These are phyloP conservation scores for Cicer arietinum DNA, from an alignment of 306 rosid genomes.

Conservation along the genomic window DNA sequence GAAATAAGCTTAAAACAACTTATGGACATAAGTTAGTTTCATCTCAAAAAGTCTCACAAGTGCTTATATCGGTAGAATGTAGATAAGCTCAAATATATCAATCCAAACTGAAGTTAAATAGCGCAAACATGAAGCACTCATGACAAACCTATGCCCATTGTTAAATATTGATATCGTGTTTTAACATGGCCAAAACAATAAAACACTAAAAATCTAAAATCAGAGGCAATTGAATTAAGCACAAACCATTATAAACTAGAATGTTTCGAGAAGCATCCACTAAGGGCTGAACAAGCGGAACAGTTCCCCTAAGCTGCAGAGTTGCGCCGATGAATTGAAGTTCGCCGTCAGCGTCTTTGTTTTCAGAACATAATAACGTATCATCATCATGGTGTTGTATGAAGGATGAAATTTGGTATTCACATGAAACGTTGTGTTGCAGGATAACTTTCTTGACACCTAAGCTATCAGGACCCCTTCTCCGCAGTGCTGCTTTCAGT, in stretches of 20 bases:
- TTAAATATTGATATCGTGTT: constrained; percentile 7
- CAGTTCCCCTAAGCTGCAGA: constrained; percentile 80
- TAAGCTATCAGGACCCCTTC: constrained; percentile 92
- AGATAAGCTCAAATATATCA: too few relatives aligned
- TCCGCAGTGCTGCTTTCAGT: constrained; percentile 64
- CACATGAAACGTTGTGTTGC: constrained; percentile 37
- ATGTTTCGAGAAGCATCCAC: constrained; percentile 64
- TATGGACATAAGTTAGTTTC: too few relatives aligned
- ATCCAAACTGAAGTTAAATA: neutral
- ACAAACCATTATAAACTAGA: constrained; percentile 90
- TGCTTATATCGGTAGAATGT: too few relatives aligned
- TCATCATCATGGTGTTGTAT: constrained; percentile 40
- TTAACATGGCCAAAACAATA: neutral
- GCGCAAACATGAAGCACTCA: constrained; percentile 12
- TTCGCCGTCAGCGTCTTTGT: constrained; percentile 28
- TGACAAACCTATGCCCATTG: neutral
- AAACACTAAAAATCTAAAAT: neutral
- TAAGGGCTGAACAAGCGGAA: constrained; percentile 76
- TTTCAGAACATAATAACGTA: constrained; percentile 26
- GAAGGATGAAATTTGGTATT: constrained; percentile 46
- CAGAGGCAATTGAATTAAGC: neutral
- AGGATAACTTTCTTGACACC: constrained; percentile 62
- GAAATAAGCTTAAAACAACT: too few relatives aligned
- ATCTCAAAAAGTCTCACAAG: too few relatives aligned
- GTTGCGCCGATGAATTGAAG: constrained; percentile 77